Evolutionary conservation across 805 yeast species (phyloP), one percentile per base, ranked within the genome.

Genomic region (Candida railenensis): DNA sequence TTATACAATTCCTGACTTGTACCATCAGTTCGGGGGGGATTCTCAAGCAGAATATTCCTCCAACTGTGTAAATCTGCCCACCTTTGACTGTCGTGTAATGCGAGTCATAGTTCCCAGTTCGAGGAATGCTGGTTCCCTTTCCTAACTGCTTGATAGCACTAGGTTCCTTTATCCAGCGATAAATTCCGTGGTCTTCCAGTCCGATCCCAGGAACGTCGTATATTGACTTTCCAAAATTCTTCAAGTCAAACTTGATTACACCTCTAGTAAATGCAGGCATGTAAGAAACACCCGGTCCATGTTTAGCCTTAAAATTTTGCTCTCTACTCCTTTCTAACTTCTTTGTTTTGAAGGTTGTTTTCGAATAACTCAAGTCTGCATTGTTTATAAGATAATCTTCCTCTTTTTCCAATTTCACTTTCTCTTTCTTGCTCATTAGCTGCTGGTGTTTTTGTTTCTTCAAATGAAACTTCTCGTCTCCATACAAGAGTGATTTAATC

Each of bases 211-310:
- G 82, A 1, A 76, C 76, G 53, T 78, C 83, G 43, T 64, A 59
- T 2, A 77, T 51, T 1, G 62, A 55, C 20, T 58, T 59, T 3
- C 45, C 54, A 51, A 64, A 78, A 3, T 63, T 66, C 46, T 37
- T 8, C 22, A 67, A 49, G 9, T 53, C 57, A 18, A 63, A 49
- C 3, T 59, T 61, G 22, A 78, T 73, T 12, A 73, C 55, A 3
- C 70, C 74, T 55, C 88, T 73, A 0, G 96, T 89, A 59, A 83
- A 80, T 22, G 89, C 89, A 0, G 96, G 96, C 40, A 85, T 63
- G 44, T 69, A 62, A 34, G 81, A 72, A 4, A 69, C 57, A 1
- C 81, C 75, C 0, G 82, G 82, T 1, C 80, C 80, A 34, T 62
- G 53, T 12, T 53, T 57, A 3, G 56, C 55, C 18, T 58, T 59